phyloP scores from a whole-genome alignment of 2,329 filamentous ascomycete genomes.

The Fusarium denticulatum region DNA sequence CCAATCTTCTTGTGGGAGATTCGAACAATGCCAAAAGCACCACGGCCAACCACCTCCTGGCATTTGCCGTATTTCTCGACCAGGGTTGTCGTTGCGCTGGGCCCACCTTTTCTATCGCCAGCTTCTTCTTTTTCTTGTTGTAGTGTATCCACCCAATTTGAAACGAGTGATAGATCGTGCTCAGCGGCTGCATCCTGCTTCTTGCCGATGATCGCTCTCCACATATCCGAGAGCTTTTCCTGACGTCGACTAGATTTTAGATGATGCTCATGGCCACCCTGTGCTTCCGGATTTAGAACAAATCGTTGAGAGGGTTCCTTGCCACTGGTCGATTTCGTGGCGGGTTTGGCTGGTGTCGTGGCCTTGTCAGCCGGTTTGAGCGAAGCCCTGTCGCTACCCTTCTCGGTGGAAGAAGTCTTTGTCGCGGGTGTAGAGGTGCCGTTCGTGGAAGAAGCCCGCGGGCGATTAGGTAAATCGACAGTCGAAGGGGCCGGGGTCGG shows the following conservation, averaged over 20 bases:
- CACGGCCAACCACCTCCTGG: slow-evolving; percentile 94
- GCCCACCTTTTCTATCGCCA: slow-evolving; percentile 79
- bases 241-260: slow-evolving; percentile 91
- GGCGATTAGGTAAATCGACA: slow-evolving; percentile 47
- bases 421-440: slow-evolving; percentile 51
- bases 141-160: slow-evolving; percentile 94
- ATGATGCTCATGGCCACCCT: slow-evolving; percentile 85
- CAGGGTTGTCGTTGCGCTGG: slow-evolving; percentile 76
- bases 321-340: slow-evolving; percentile 43
- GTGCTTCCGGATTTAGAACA: slow-evolving; percentile 58
- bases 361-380: slow-evolving; percentile 43
- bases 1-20: slow-evolving; percentile 96
- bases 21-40: slow-evolving; percentile 95
- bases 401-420: slow-evolving; percentile 58
- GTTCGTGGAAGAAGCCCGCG: slow-evolving; percentile 50
- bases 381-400: slow-evolving; percentile 36
- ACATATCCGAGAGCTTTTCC: slow-evolving; percentile 93
- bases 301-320: slow-evolving; percentile 61
- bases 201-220: slow-evolving; percentile 85
- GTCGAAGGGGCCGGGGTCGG: slow-evolving; percentile 49
- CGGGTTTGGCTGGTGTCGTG: slow-evolving; percentile 42
- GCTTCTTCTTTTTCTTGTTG: slow-evolving; percentile 89
- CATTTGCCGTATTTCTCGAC: slow-evolving; percentile 99
- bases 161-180: slow-evolving; percentile 89
- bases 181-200: slow-evolving; percentile 81